phyloP scores from a whole-genome alignment of 176 grass and related monocot species.

The Triticum turgidum region DNA sequence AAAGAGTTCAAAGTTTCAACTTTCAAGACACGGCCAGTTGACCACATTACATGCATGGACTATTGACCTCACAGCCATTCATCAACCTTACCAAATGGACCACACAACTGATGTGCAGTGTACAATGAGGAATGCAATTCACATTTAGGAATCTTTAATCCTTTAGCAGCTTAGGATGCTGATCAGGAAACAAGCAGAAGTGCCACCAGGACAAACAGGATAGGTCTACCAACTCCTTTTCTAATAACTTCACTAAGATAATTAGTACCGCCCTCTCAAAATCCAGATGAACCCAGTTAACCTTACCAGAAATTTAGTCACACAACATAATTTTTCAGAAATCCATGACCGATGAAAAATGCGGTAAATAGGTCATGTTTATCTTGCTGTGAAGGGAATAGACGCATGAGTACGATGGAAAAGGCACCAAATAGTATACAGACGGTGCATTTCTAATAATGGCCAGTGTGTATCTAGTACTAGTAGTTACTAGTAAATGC shows the following conservation, averaged over 20 bases:
- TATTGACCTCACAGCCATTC: background rate
- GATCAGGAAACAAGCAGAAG: background rate
- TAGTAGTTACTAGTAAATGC: background rate
- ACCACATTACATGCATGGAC: background rate
- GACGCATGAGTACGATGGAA: background rate
- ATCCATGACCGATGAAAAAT: background rate
- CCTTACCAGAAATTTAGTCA: background rate
- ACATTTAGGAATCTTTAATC: background rate
- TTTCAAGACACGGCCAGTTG: background rate
- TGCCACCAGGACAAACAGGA: background rate
- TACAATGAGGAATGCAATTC: background rate
- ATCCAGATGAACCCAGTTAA: background rate
- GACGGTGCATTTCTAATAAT: background rate
- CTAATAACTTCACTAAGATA: background rate
- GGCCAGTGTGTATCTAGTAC: background rate
- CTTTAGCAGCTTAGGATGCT: conserved; percentile 1
- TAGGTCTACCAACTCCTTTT: conserved; percentile 9
- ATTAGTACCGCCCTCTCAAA: background rate
- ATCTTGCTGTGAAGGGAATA: background rate
- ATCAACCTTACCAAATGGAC: conserved; percentile 25
- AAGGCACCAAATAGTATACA: background rate
- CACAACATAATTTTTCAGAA: background rate
- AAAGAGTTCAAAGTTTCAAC: background rate
- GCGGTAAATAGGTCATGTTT: background rate
- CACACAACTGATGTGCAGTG: background rate